Conservation (phyloP, 129 eudicot species). For the Solidago caesia region DNA sequence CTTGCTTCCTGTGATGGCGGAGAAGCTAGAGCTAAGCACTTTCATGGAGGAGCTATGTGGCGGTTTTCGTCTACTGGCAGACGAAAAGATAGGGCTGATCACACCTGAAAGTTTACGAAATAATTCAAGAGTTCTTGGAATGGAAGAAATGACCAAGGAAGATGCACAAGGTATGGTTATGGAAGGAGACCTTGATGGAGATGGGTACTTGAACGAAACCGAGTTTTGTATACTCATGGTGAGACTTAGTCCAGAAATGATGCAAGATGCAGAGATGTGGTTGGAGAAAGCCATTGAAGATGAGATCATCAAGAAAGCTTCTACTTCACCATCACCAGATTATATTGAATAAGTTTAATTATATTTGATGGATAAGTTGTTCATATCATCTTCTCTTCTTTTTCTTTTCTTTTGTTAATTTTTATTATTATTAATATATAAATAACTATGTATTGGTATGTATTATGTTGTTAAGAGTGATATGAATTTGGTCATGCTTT, state of each 20-base stretch:
- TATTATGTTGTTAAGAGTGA: constrained; percentile 7
- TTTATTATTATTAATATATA: background rate
- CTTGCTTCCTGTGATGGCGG: constrained; percentile 88
- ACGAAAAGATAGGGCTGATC: constrained; percentile 53
- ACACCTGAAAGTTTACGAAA: constrained; percentile 62
- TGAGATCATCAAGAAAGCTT: constrained; percentile 29
- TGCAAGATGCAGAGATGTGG: constrained; percentile 85
- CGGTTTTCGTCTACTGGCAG: constrained; percentile 74
- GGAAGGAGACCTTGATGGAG: constrained; percentile 82
- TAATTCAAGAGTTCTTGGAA: constrained; percentile 59
- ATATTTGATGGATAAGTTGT: constrained; percentile 17
- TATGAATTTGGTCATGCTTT: background rate
- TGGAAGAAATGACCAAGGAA: constrained; percentile 69
- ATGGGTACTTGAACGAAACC: constrained; percentile 63
- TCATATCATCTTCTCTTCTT: background rate
- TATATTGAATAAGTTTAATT: background rate
- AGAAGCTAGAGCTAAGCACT: constrained; percentile 70
- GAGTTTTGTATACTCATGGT: constrained; percentile 90
- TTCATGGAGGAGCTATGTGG: constrained; percentile 75
- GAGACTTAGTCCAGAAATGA: constrained; percentile 87
- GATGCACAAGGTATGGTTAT: constrained; percentile 73
- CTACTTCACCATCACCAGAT: constrained; percentile 5
- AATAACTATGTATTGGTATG: background rate
- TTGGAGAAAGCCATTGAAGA: constrained; percentile 64
- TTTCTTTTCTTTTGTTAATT: background rate